phyloP scores from a whole-genome alignment of 2,329 filamentous ascomycete genomes.

The Pseudogymnoascus sp. region DNA sequence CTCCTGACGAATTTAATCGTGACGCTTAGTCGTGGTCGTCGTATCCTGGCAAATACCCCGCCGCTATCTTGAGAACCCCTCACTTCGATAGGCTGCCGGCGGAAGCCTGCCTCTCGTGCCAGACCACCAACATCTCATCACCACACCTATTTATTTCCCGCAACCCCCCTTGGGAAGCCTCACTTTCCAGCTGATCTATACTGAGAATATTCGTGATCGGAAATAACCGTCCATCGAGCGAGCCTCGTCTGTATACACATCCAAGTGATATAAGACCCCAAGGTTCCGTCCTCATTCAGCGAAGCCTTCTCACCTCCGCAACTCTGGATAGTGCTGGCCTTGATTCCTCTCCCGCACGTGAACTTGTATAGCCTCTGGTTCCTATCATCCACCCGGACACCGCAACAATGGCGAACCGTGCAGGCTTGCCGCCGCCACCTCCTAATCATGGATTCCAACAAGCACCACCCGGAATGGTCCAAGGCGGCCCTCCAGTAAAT shows the following conservation, averaged over 20 bases:
- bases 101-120: conserved; percentile 4
- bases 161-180: background rate
- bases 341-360: background rate
- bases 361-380: background rate
- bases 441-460: background rate
- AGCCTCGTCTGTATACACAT: conserved; percentile 2
- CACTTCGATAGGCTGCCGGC: conserved; percentile 6
- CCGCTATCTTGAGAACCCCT: conserved; percentile 1
- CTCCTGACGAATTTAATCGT: background rate
- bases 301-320: conserved; percentile 4
- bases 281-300: background rate
- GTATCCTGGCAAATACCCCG: background rate
- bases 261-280: background rate
- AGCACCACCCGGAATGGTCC: background rate
- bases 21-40: background rate
- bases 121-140: conserved; percentile 1
- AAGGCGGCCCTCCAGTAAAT: background rate
- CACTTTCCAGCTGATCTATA: background rate
- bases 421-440: background rate
- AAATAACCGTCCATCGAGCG: background rate
- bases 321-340: background rate
- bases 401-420: background rate
- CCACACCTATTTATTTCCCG: conserved; percentile 6
- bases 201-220: background rate
- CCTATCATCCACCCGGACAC: background rate